These are phyloP conservation scores for Pseudocercospora cruenta DNA, from an alignment of 2,329 filamentous ascomycete species.

Conservation along the genomic window DNA sequence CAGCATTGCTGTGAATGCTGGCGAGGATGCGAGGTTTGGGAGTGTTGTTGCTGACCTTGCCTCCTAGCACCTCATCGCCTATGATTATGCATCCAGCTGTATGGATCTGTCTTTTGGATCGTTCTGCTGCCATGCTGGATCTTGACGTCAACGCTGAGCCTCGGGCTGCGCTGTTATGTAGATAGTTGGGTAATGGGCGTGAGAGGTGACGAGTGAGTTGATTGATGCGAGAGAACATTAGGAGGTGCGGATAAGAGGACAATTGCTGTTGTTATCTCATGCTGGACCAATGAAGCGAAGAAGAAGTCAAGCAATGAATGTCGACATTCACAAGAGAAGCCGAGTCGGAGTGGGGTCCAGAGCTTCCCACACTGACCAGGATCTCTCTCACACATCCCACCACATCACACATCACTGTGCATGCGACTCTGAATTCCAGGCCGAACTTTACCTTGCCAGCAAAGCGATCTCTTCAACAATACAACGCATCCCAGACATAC, in stretches of 20 bases:
- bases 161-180: conserved; percentile 43
- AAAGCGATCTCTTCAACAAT: not conserved
- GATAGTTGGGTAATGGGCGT: conserved; percentile 62
- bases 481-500: not conserved
- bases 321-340: conserved; percentile 2
- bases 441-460: not conserved
- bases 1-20: not conserved
- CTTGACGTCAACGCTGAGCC: conserved; percentile 51
- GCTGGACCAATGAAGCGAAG: not conserved
- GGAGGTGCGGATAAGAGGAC: not conserved
- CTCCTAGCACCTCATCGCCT: conserved; percentile 93
- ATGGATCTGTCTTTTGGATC: conserved; percentile 71
- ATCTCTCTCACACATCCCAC: not conserved
- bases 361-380: not conserved
- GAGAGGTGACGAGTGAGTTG: conserved; percentile 75
- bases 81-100: conserved; percentile 94
- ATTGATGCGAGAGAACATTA: conserved; percentile 76
- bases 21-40: not conserved
- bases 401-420: not conserved
- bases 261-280: conserved; percentile 3
- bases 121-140: conserved; percentile 57
- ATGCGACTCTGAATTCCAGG: not conserved
- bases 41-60: conserved; percentile 67
- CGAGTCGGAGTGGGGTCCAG: not conserved
- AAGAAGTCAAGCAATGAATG: not conserved